Conservation (phyloP, 106 monocot genomes). For the Cymbidium sinense region DNA sequence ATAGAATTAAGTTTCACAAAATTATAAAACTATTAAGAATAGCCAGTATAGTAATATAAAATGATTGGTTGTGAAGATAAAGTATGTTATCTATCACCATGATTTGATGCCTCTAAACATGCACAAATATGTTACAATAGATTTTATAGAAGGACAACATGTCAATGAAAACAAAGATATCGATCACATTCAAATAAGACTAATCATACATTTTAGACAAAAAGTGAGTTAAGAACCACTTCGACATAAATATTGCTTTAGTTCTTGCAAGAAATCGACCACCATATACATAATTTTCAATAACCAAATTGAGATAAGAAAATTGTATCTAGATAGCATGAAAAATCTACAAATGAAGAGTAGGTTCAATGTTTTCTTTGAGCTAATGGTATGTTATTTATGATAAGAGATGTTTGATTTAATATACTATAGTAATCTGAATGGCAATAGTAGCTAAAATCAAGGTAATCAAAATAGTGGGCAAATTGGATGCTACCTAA, state of each 20-base stretch:
- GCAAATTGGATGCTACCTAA: no score
- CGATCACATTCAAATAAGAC: neutral
- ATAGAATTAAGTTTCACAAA: neutral
- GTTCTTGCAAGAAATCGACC: neutral
- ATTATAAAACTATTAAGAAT: neutral
- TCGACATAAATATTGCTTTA: neutral
- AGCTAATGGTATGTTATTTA: no score
- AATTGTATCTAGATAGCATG: neutral
- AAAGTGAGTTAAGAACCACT: neutral
- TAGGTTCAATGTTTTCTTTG: no score
- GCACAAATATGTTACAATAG: neutral
- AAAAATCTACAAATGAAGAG: neutral
- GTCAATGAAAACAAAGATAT: neutral
- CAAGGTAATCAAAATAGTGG: no score
- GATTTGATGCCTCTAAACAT: neutral
- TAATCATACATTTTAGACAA: neutral
- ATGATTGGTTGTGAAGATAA: neutral
- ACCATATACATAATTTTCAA: neutral
- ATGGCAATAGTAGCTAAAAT: no score
- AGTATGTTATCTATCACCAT: neutral
- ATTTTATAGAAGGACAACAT: neutral
- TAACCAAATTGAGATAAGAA: neutral
- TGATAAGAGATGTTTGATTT: no score
- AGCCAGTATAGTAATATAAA: neutral
- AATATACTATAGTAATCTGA: no score